Evolutionary conservation across 257 asterid species (phyloP).

Genomic region (Solanum appendiculatum): DNA sequence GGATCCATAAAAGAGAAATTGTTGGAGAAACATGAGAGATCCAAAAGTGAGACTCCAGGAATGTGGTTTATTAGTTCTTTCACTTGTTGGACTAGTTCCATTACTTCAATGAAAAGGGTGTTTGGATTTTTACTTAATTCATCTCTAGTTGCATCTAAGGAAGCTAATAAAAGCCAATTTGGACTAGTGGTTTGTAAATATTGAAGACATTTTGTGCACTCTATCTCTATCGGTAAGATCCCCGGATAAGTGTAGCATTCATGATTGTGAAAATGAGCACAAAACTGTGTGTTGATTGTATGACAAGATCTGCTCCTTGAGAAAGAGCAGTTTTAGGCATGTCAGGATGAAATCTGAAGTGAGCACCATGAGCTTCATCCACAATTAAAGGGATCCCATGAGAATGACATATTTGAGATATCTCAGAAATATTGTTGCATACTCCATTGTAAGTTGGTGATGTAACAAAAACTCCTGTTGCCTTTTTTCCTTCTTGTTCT

Average conservation of each 20-base stretch:
- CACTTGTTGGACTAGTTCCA: no score
- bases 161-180: slow-evolving; percentile 59
- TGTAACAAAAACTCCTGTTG: slow-evolving; percentile 50
- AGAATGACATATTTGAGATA: no score
- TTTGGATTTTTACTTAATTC: no score
- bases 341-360: slow-evolving; percentile 47
- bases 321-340: slow-evolving; percentile 57
- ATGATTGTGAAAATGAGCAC: slow-evolving; percentile 67
- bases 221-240: slow-evolving; percentile 37
- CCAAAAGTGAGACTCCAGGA: no score
- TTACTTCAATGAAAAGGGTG: no score
- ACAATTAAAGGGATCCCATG: no score
- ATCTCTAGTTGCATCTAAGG: slow-evolving; percentile 70
- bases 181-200: slow-evolving; percentile 82
- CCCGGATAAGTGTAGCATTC: slow-evolving; percentile 69
- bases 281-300: slow-evolving; percentile 82
- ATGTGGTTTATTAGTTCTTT: no score
- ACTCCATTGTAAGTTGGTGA: no score
- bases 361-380: no score
- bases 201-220: slow-evolving; percentile 60
- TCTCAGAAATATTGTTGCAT: no score
- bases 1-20: no score
- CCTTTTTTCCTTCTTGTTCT: slow-evolving; percentile 40
- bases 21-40: no score
- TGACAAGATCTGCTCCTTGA: slow-evolving; percentile 63